Evolutionary conservation across 306 rosid species (phyloP).

Genomic region (Fagus sylvatica): DNA sequence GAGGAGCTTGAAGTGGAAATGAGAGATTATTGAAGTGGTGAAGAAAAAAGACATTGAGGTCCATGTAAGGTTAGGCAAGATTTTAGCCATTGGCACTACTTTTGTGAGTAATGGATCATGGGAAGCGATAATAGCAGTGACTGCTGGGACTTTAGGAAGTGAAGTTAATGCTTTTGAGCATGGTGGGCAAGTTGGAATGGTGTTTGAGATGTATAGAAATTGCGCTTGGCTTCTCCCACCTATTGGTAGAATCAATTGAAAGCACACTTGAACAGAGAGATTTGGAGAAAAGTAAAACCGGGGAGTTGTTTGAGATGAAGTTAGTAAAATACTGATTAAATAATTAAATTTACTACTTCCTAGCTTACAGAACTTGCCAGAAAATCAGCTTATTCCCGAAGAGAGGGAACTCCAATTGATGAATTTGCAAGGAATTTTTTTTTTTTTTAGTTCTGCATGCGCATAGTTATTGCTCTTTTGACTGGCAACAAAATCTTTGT

Average conservation of each 20-base stretch:
- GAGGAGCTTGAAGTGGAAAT: constrained; percentile 31
- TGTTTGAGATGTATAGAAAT: constrained; percentile 48
- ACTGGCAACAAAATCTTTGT: not conserved
- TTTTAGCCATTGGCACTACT: constrained; percentile 31
- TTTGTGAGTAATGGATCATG: constrained; percentile 26
- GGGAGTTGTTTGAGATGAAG: constrained; percentile 37
- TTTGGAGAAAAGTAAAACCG: constrained; percentile 44
- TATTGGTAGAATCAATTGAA: constrained; percentile 33
- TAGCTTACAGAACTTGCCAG: constrained; percentile 38
- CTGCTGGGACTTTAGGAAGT: constrained; percentile 35
- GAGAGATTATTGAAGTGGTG: constrained; percentile 29
- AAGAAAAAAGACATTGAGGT: constrained; percentile 37
- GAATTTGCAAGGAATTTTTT: constrained; percentile 47
- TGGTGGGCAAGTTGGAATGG: constrained; percentile 50
- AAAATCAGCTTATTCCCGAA: constrained; percentile 38
- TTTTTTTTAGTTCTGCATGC: not conserved
- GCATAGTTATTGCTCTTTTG: not conserved
- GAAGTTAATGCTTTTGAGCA: constrained; percentile 40
- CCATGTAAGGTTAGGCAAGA: constrained; percentile 46
- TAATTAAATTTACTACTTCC: not conserved
- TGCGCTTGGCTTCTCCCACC: constrained; percentile 35
- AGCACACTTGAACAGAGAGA: constrained; percentile 32
- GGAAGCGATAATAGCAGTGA: constrained; percentile 24
- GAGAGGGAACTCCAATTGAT: constrained; percentile 27
- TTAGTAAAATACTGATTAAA: not conserved